Evolutionary conservation across 306 rosid species (phyloP).

Genomic region (Begonia fuchsioides): DNA sequence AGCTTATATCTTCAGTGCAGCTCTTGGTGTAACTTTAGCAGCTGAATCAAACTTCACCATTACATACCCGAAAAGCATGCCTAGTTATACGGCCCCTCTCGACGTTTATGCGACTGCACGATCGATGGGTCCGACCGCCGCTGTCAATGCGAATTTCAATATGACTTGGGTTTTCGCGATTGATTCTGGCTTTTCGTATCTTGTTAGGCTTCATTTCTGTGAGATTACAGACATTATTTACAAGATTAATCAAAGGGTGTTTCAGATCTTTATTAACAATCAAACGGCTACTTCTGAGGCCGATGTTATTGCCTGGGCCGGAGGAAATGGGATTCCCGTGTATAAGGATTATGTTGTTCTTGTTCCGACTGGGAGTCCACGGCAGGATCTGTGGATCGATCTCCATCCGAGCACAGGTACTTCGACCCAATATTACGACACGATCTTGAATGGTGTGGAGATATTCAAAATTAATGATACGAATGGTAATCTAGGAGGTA

Average conservation of each 20-base stretch:
- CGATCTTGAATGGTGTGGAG: constrained; percentile 79
- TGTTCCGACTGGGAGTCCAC: constrained; percentile 47
- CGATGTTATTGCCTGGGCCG: constrained; percentile 39
- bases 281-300: constrained; percentile 38
- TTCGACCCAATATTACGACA: constrained; percentile 25
- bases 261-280: constrained; percentile 44
- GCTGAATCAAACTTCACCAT: constrained; percentile 37
- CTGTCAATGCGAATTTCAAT: constrained; percentile 51
- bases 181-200: constrained; percentile 66
- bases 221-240: constrained; percentile 35
- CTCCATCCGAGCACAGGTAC: constrained; percentile 33
- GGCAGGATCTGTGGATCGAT: constrained; percentile 58
- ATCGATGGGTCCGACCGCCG: constrained; percentile 56
- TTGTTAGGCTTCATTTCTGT: constrained; percentile 88
- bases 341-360: constrained; percentile 43
- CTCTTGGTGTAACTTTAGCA: constrained; percentile 36
- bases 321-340: constrained; percentile 27
- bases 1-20: constrained; percentile 45
- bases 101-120: constrained; percentile 68
- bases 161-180: constrained; percentile 68
- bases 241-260: constrained; percentile 40
- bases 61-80: constrained; percentile 24
- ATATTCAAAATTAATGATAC: constrained; percentile 56
- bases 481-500: constrained; percentile 57
- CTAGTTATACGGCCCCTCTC: constrained; percentile 45